A percentile compares a stretch with the other conserved stretches of the same genome.
These are phyloP conservation scores for Rutstroemia sp. DNA, from an alignment of 2,329 filamentous ascomycete species.

Conservation along the genomic window DNA sequence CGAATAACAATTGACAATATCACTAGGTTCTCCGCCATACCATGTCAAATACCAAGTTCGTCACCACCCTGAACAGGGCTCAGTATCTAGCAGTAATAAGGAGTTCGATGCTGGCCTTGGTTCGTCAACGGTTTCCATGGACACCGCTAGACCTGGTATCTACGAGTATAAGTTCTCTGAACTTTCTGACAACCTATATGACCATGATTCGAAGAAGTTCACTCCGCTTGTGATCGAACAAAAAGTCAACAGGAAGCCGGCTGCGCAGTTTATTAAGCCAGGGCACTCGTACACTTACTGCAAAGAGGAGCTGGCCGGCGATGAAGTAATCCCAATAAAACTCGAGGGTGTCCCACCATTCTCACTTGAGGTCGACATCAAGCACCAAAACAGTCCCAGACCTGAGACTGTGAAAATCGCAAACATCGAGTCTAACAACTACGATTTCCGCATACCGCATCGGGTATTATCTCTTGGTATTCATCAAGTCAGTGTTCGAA, in stretches of 20 bases:
- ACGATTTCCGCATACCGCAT: slow-evolving; percentile 78
- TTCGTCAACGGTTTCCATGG: slow-evolving; percentile 73
- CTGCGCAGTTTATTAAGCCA: slow-evolving; percentile 73
- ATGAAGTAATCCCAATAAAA: slow-evolving; percentile 82
- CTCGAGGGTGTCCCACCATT: slow-evolving; percentile 83
- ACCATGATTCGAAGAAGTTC: slow-evolving; percentile 59
- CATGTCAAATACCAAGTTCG: slow-evolving; percentile 74
- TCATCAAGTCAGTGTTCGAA: slow-evolving; percentile 81
- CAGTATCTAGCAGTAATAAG: slow-evolving; percentile 58
- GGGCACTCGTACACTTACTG: slow-evolving; percentile 96
- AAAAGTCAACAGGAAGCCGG: slow-evolving; percentile 75
- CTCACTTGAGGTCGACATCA: slow-evolving; percentile 84
- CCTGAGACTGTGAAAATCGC: slow-evolving; percentile 77
- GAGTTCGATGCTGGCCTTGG: slow-evolving; percentile 70
- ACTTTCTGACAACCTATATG: slow-evolving; percentile 80
- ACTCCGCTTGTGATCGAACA: slow-evolving; percentile 67
- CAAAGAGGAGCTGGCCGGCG: slow-evolving; percentile 70
- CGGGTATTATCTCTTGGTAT: slow-evolving; percentile 80
- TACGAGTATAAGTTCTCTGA: slow-evolving; percentile 84
- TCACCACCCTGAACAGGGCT: slow-evolving; percentile 61
- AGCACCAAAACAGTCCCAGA: slow-evolving; percentile 74
- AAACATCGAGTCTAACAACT: slow-evolving; percentile 66
- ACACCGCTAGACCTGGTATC: slow-evolving; percentile 72
- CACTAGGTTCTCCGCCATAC: slow-evolving; percentile 67
- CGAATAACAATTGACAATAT: slow-evolving; percentile 9